These are phyloP conservation scores for Decorospora gaudefroyi DNA, from an alignment of 2,329 filamentous ascomycete species.

Conservation along the genomic window DNA sequence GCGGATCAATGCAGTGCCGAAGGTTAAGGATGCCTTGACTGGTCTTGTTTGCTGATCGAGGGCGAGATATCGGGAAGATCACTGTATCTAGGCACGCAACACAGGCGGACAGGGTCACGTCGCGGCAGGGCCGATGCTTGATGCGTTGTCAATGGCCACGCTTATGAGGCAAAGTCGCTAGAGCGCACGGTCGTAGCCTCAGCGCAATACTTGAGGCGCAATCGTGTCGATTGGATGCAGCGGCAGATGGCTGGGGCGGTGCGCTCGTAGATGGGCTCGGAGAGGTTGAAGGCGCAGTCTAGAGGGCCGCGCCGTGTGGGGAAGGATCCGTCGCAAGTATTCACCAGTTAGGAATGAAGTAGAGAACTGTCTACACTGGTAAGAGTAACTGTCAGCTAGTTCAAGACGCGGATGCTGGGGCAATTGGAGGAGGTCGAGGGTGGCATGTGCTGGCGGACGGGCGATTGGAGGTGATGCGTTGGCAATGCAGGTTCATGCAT, in stretches of 20 bases:
- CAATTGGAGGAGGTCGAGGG: conserved; percentile 46
- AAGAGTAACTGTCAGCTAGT: conserved; percentile 45
- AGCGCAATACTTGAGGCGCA: conserved; percentile 40
- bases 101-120: conserved; percentile 42
- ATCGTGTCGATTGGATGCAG: conserved; percentile 31
- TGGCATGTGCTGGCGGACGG: conserved; percentile 47
- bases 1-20: conserved; percentile 6
- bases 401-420: conserved; percentile 35
- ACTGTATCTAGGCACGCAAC: conserved; percentile 39
- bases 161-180: conserved; percentile 45
- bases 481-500: conserved; percentile 52
- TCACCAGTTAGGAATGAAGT: conserved; percentile 41
- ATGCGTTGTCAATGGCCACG: conserved; percentile 53
- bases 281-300: conserved; percentile 31
- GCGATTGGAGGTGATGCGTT: conserved; percentile 52
- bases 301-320: conserved; percentile 46
- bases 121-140: conserved; percentile 46
- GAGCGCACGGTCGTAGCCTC: conserved; percentile 41
- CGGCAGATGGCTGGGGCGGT: conserved; percentile 39
- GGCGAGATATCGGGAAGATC: conserved; percentile 34
- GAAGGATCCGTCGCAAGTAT: conserved; percentile 39
- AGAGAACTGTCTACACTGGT: conserved; percentile 39
- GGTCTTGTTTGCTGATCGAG: conserved; percentile 42
- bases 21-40: conserved; percentile 20
- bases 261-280: conserved; percentile 28